Conservation (phyloP, 2,329 filamentous ascomycete genomes). For the Orbilia brochopaga region DNA sequence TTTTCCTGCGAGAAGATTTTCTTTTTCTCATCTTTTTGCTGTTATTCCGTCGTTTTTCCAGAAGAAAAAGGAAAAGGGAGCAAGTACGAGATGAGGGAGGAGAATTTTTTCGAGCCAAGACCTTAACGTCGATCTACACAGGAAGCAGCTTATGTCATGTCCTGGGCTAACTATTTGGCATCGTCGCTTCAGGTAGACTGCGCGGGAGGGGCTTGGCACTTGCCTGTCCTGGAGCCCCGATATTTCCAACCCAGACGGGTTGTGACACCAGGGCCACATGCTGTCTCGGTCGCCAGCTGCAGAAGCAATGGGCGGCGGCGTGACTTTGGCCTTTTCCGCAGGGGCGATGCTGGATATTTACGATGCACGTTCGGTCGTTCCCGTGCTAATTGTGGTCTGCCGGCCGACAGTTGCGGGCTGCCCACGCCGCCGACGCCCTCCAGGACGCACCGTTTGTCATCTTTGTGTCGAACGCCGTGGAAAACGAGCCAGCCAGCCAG, state of each 20-base stretch:
- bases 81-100: conserved; percentile 12
- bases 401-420: not conserved
- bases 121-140: conserved; percentile 41
- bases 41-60: conserved; percentile 32
- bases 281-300: conserved; percentile 38
- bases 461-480: too few relatives aligned
- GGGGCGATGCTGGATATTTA: not conserved
- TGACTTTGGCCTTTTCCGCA: conserved; percentile 1
- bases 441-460: too few relatives aligned
- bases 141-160: conserved; percentile 50
- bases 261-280: conserved; percentile 49
- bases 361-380: conserved; percentile 24
- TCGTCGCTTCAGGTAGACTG: conserved; percentile 35
- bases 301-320: conserved; percentile 19
- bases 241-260: conserved; percentile 43
- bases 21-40: conserved; percentile 11
- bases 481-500: too few relatives aligned
- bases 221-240: conserved; percentile 47
- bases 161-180: conserved; percentile 28
- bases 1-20: conserved; percentile 4
- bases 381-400: conserved; percentile 14
- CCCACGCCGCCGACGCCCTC: not conserved
- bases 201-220: conserved; percentile 34
- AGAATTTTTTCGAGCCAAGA: conserved; percentile 14
- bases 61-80: conserved; percentile 10